These are phyloP conservation scores for Vachellia collinsii DNA, from an alignment of 306 rosid genomes.

Conservation along the genomic window DNA sequence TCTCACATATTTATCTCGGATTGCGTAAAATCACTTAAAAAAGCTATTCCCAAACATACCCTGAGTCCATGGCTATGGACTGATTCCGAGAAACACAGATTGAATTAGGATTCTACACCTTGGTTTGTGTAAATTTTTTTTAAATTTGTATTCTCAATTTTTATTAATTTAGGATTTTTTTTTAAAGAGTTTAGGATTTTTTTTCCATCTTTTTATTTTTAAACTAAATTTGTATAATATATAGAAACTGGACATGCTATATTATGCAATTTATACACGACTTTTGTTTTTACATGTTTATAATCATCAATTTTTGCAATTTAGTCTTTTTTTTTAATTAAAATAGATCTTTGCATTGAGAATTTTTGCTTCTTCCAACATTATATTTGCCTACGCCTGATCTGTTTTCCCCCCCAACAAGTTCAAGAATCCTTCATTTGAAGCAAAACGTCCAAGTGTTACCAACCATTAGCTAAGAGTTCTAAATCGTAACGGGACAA, in stretches of 20 bases:
- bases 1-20: no score
- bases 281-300: neutral
- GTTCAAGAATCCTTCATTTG: neutral
- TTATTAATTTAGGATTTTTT: neutral
- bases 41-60: no score
- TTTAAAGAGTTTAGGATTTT: neutral
- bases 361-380: neutral
- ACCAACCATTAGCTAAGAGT: neutral
- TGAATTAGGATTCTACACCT: neutral
- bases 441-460: neutral
- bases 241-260: neutral
- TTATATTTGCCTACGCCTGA: neutral
- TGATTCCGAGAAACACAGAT: neutral
- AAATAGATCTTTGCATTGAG: no score
- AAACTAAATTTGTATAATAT: neutral
- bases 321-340: neutral
- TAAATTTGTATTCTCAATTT: neutral
- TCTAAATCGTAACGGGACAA: neutral
- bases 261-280: neutral
- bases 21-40: no score
- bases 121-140: neutral
- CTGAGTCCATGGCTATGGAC: neutral
- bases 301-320: neutral
- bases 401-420: neutral
- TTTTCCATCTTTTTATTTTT: neutral